These are phyloP conservation scores for Hyaloscypha hepaticicola DNA, from an alignment of 495 filamentous ascomycete genomes.

Conservation along the genomic window DNA sequence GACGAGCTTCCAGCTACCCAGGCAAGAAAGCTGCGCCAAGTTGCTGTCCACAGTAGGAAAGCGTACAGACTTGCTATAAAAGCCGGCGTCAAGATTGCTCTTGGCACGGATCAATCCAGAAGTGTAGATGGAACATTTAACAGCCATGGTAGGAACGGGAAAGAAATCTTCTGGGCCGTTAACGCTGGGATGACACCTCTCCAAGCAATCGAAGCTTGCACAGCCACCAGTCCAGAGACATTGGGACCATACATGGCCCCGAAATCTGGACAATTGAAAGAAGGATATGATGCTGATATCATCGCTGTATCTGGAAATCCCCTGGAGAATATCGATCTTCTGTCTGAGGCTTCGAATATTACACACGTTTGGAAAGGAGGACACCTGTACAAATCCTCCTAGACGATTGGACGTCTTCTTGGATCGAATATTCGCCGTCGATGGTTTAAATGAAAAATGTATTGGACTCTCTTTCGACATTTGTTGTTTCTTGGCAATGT, in stretches of 20 bases:
- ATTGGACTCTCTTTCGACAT: neutral
- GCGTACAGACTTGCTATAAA: constrained; percentile 33
- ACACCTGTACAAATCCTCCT: constrained; percentile 31
- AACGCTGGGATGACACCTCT: constrained; percentile 43
- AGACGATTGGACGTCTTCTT: neutral
- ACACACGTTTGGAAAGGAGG: constrained; percentile 39
- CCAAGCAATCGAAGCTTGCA: constrained; percentile 44
- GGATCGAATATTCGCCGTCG: neutral
- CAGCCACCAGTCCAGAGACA: constrained; percentile 39
- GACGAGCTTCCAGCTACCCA: constrained; percentile 17
- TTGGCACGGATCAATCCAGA: constrained; percentile 33
- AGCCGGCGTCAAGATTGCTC: constrained; percentile 36
- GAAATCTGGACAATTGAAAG: constrained; percentile 36
- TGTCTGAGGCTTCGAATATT: constrained; percentile 35
- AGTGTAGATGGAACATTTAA: neutral
- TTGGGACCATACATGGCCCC: constrained; percentile 35
- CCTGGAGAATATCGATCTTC: constrained; percentile 36
- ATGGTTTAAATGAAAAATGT: neutral
- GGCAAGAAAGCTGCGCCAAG: constrained; percentile 32
- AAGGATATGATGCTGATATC: constrained; percentile 40
- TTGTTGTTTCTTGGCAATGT: neutral
- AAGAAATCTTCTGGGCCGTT: constrained; percentile 42
- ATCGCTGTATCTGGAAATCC: constrained; percentile 37
- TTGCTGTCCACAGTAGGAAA: constrained; percentile 24
- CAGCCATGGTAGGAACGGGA: constrained; percentile 39